Conservation (phyloP, 2,329 filamentous ascomycete species). For the Ceratocystiopsis sp. region DNA sequence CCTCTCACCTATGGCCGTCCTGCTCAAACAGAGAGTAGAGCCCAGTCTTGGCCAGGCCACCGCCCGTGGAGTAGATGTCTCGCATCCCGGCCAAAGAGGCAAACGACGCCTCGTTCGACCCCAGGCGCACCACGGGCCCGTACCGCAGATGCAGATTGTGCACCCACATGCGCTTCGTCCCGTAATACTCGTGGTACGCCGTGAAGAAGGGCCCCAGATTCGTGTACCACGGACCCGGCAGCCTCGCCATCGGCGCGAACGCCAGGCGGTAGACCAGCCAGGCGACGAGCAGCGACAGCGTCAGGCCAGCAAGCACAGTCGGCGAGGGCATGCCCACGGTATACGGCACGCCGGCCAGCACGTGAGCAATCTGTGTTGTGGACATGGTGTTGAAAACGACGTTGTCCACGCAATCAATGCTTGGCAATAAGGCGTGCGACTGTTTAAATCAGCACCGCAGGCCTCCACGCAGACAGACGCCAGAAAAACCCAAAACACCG, state of each 20-base stretch:
- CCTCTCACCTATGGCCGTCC: background rate
- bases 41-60: slow-evolving; percentile 4
- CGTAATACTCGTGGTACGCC: slow-evolving; percentile 3
- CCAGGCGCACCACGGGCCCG: slow-evolving; percentile 4
- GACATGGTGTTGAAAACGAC: too few relatives aligned
- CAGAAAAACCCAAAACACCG: background rate
- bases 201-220: background rate
- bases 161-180: slow-evolving; percentile 4
- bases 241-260: background rate
- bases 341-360: background rate
- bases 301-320: background rate
- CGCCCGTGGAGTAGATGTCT: slow-evolving; percentile 1
- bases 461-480: too few relatives aligned
- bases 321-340: background rate
- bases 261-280: slow-evolving; percentile 1
- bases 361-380: background rate
- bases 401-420: too few relatives aligned
- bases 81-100: slow-evolving; percentile 1
- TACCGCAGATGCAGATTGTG: slow-evolving; percentile 2
- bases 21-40: slow-evolving; percentile 5
- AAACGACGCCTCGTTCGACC: slow-evolving; percentile 3
- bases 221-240: slow-evolving; percentile 5
- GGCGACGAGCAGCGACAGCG: background rate
- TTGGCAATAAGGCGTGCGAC: too few relatives aligned
- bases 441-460: too few relatives aligned